Conservation (phyloP, 2,329 filamentous ascomycete species). For the Sporothrix brasiliensis region DNA sequence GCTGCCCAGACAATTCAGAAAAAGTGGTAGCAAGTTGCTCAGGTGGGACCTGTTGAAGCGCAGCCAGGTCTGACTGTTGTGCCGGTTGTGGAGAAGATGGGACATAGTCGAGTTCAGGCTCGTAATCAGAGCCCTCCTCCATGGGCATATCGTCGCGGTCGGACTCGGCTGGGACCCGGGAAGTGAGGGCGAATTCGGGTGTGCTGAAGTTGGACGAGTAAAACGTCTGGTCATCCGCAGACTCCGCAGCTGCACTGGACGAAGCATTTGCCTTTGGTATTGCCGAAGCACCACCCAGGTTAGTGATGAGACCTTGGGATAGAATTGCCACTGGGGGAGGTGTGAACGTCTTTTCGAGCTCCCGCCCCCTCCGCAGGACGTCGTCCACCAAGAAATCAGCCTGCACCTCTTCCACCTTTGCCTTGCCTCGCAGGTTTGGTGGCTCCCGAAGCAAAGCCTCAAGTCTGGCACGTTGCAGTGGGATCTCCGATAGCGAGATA, state of each 20-base stretch:
- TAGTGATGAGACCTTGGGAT: slow-evolving; percentile 16
- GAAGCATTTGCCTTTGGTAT: neutral
- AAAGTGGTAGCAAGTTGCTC: slow-evolving; percentile 2
- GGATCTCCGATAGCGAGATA: neutral
- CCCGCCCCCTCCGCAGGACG: slow-evolving; percentile 70
- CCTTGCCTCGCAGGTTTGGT: slow-evolving; percentile 62
- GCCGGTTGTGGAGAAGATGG: slow-evolving; percentile 23
- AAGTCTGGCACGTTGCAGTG: slow-evolving; percentile 73
- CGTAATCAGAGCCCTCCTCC: slow-evolving; percentile 45
- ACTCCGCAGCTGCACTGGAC: slow-evolving; percentile 62
- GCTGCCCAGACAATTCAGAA: slow-evolving; percentile 5
- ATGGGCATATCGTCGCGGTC: slow-evolving; percentile 47
- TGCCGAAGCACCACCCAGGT: neutral
- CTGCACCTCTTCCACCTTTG: slow-evolving; percentile 56
- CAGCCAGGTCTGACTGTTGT: neutral
- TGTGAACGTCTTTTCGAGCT: slow-evolving; percentile 70
- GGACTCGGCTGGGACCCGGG: slow-evolving; percentile 53
- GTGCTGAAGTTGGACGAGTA: slow-evolving; percentile 95
- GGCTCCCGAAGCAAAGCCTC: slow-evolving; percentile 79
- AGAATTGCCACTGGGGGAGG: slow-evolving; percentile 48
- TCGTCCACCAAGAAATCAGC: slow-evolving; percentile 71
- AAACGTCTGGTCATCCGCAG: slow-evolving; percentile 90
- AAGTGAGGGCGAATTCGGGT: slow-evolving; percentile 56
- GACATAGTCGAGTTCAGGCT: slow-evolving; percentile 40
- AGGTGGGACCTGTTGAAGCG: slow-evolving; percentile 8